Evolutionary conservation across 805 yeast genomes (phyloP), one percentile per base, ranked within the genome.

Genomic region (Candida nemodendra): DNA sequence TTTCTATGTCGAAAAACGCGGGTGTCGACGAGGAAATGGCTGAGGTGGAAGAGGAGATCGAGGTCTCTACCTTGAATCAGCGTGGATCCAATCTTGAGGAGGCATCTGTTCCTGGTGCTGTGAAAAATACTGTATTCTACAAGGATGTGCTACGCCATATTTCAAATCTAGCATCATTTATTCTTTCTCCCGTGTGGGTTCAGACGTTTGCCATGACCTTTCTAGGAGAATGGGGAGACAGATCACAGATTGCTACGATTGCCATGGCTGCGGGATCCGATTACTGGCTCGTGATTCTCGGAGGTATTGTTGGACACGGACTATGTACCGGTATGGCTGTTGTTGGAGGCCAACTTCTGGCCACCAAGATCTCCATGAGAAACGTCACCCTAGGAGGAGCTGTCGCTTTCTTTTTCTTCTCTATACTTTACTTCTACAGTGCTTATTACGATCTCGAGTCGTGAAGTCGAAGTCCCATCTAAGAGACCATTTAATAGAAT

Each of bases 151-250:
- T 54, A 9, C 43, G 49, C 18, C 78, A 79, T 27, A 29, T 82
- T 13, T 61, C 68, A 28, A 72, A 80, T 49, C 68, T 84, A 34
- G 78, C 82, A 2, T 62, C 79, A 3, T 76, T 79, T 39, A 64
- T 88, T 4, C 68, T 91, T 39, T 84, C 95, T 3, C 98, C 99
- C 3, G 66, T 81, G 8, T 93, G 95, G 90, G 82, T 89, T 48
- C 96, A 91, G 68, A 91, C 91, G 4, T 93, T 93, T 57, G 79
- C 79, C 37, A 91, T 93, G 98, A 87, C 96, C 4, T 93, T 93
- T 61, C 68, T 93, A 34, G 99, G 97, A 44, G 99, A 93, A 67
- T 89, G 98, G 95, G 99, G 99, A 35, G 99, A 93, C 64, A 80
- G 99, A 55, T 89, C 97, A 9, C 99, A 93, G 67, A 88, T 93